Evolutionary conservation across 2,329 filamentous ascomycete genomes (phyloP), one percentile per base, ranked within the genome.

Genomic region (Anisogramma anomala): DNA sequence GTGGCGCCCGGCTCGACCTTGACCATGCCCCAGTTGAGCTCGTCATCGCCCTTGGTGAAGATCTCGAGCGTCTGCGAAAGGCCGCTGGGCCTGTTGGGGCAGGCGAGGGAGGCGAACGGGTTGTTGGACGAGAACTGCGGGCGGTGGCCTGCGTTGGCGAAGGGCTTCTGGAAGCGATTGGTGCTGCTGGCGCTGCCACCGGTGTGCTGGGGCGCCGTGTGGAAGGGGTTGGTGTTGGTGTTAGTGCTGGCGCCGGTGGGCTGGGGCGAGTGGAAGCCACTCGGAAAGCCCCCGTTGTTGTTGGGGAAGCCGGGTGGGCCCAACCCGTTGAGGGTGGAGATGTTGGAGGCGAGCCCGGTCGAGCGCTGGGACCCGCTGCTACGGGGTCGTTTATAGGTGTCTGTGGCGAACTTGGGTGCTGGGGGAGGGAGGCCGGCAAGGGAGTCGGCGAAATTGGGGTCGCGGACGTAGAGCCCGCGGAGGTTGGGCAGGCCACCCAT

Each of bases 401-500:
- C 59, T 3, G 59, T 61, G 14, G 60, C 62, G 40, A 63, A 68
- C 6, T 58, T 56, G 1, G 65, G 63, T 23, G 60, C 67, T 2
- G 84, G 81, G 1, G 82, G 82, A 1, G 79, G 74, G 6, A 89
- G 68, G 11, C 67, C 68, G 32, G 87, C 71, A 5, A 95, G 74
- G 9, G 80, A 72, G 50, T 94, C 85, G 2, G 87, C 79, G 56
- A 96, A 94, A 36, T 75, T 70, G 19, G 82, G 75, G 53, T 95
- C 87, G 37, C 85, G 82, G 14, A 95, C 89, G 57, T 93, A 95
- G 6, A 96, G 72, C 17, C 79, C 74, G 26, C 71, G 71, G 7
- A 96, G 69, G 26, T 72, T 74, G 1, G 87, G 86, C 6, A 96
- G 70, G 6, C 77, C 74, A 47, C 81, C 82, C 13, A 77, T 73